Percentiles rank a stretch among this genome's conserved stretches.
phyloP scores from a whole-genome alignment of 1,139 yeast species.

The Dujonia santamariae region DNA sequence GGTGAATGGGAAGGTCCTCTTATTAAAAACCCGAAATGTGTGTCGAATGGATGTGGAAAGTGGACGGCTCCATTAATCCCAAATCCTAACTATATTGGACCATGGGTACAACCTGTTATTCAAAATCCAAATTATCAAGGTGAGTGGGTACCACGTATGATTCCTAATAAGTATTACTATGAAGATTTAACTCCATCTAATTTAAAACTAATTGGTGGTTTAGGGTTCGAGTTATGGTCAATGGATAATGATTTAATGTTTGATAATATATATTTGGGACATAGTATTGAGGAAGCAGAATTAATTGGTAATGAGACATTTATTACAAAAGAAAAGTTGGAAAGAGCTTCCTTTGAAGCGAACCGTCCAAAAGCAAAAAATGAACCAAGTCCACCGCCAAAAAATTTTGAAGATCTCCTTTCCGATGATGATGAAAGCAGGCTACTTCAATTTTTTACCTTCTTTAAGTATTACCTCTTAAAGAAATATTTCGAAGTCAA shows the following conservation, averaged over 20 bases:
- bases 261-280: slow-evolving; percentile 84
- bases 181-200: slow-evolving; percentile 59
- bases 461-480: slow-evolving; percentile 17
- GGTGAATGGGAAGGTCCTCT: slow-evolving; percentile 78
- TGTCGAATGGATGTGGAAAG: slow-evolving; percentile 68
- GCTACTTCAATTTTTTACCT: slow-evolving; percentile 12
- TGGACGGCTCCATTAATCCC: slow-evolving; percentile 56
- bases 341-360: slow-evolving; percentile 36
- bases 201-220: slow-evolving; percentile 68
- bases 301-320: slow-evolving; percentile 74
- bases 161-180: slow-evolving; percentile 67
- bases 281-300: slow-evolving; percentile 80
- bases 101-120: slow-evolving; percentile 68
- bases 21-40: slow-evolving; percentile 72
- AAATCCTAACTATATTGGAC: slow-evolving; percentile 73
- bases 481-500: slow-evolving; percentile 24
- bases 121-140: slow-evolving; percentile 79
- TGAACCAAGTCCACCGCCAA: slow-evolving; percentile 41
- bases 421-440: slow-evolving; percentile 21
- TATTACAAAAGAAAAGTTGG: slow-evolving; percentile 57
- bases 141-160: slow-evolving; percentile 66
- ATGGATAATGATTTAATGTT: slow-evolving; percentile 73
- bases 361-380: slow-evolving; percentile 37
- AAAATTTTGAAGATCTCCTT: slow-evolving; percentile 34
- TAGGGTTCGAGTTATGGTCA: slow-evolving; percentile 91